Evolutionary conservation across 345 rosid genomes (phyloP), one percentile per base, ranked within the genome.

Genomic region (Acer campestre): DNA sequence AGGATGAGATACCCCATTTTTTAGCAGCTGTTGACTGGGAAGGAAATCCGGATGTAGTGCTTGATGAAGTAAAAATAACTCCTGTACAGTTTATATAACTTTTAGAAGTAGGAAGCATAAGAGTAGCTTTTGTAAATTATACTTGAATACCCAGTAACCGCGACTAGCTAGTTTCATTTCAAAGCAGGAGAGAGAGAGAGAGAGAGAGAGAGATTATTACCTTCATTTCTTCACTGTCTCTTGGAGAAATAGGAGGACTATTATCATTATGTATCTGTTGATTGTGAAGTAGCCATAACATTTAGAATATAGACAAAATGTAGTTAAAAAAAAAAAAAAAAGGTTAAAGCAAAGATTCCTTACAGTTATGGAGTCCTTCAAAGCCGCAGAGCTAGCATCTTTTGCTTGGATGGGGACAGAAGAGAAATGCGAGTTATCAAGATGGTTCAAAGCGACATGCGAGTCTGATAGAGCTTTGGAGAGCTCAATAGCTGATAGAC

Each of bases 401-500:
- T 85, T 75, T 38, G 81, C 73, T 70, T 82, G 85, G 68, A 75
- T 77, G 61, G 85, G 85, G 70, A 79, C 73, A 49, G 91, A 86
- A 74, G 84, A 80, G 53, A 77, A 67, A 27, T 84, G 71, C 22
- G 75, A 53, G 68, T 81, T 85, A 38, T 83, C 85, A 68, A 65
- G 73, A 3, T 71, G 71, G 77, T 79, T 70, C 14, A 84, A 75
- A 74, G 84, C 69, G 4, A 79, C 63, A 16, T 77, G 77, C 2
- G 85, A 81, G 75, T 59, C 82, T 71, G 86, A 71, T 67, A 93
- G 90, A 71, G 98, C 98, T 81, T 74, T 95, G 0, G 98, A 92
- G 70, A 95, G 91, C 84, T 95, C 97, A 79, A 87, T 84, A 68
- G 98, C 94, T 0, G 98, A 93, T 46, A 95, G 82, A 78, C 98